phyloP scores from a whole-genome alignment of 768 basidiomycete genomes.

The Pluteus cervinus region DNA sequence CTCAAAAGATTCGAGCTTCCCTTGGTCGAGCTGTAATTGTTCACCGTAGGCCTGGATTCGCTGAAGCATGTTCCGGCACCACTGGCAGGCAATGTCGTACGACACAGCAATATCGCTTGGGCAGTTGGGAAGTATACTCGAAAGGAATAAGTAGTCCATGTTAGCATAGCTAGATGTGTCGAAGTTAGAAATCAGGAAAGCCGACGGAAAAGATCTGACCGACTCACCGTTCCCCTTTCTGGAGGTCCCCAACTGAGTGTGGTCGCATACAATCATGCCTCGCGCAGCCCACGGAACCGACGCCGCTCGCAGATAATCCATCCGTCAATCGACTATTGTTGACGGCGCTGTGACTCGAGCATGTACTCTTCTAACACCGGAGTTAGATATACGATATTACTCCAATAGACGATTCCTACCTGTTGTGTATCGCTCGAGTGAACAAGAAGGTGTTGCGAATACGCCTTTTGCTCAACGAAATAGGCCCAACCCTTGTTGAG shows the following conservation, averaged over 20 bases:
- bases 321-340: conserved; percentile 9
- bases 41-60: conserved; percentile 12
- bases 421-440: too few species aligned
- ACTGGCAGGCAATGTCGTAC: conserved; percentile 21
- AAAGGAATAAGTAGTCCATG: conserved; percentile 22
- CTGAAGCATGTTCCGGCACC: conserved; percentile 11
- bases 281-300: conserved; percentile 15
- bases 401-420: too few species aligned
- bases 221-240: conserved; percentile 26
- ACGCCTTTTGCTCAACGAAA: conserved; percentile 12
- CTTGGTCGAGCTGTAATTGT: conserved; percentile 5
- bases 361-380: conserved; percentile 13
- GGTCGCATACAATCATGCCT: conserved; percentile 20
- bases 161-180: conserved; percentile 12
- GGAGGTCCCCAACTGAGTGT: conserved; percentile 21
- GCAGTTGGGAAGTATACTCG: conserved; percentile 8
- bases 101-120: conserved; percentile 11
- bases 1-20: conserved; percentile 12
- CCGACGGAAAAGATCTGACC: too few species aligned
- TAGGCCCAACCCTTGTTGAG: conserved; percentile 19
- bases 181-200: neutral
- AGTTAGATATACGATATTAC: too few species aligned
- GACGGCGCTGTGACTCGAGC: conserved; percentile 11
- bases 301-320: conserved; percentile 16
- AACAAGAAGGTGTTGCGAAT: conserved; percentile 9